These are phyloP conservation scores for Mucuna pruriens DNA, from an alignment of 306 rosid species.

Conservation along the genomic window DNA sequence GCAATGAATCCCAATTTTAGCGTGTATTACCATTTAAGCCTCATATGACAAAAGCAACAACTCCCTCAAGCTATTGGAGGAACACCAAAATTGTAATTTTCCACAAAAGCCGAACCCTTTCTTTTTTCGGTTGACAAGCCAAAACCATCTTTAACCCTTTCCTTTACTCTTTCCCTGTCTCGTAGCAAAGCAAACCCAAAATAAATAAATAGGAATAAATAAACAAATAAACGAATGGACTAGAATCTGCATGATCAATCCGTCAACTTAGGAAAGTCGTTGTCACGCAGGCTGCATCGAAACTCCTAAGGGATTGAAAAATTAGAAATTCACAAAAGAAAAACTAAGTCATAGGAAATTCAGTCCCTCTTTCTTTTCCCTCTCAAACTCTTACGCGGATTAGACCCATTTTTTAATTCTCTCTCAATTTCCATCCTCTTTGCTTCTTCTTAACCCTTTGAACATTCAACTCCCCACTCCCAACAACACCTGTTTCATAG, in stretches of 20 bases:
- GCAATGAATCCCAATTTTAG: background rate
- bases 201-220: background rate
- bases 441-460: conserved; percentile 40
- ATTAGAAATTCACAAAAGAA: background rate
- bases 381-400: conserved; percentile 54
- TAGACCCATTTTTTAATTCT: conserved; percentile 31
- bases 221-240: conserved; percentile 41
- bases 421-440: conserved; percentile 5
- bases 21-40: background rate
- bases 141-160: conserved; percentile 30
- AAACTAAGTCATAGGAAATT: conserved; percentile 47
- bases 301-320: conserved; percentile 34
- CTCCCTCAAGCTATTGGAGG: background rate
- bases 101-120: conserved; percentile 21
- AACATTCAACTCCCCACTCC: conserved; percentile 47
- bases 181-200: background rate
- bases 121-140: conserved; percentile 35
- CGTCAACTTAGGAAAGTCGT: conserved; percentile 57
- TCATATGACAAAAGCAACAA: background rate
- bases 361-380: conserved; percentile 35
- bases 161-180: background rate
- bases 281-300: conserved; percentile 49
- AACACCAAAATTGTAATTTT: conserved; percentile 48
- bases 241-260: conserved; percentile 49
- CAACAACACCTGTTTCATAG: conserved; percentile 41